Conservation (phyloP, 140 eudicot genomes). For the Oenanthe javanica region DNA sequence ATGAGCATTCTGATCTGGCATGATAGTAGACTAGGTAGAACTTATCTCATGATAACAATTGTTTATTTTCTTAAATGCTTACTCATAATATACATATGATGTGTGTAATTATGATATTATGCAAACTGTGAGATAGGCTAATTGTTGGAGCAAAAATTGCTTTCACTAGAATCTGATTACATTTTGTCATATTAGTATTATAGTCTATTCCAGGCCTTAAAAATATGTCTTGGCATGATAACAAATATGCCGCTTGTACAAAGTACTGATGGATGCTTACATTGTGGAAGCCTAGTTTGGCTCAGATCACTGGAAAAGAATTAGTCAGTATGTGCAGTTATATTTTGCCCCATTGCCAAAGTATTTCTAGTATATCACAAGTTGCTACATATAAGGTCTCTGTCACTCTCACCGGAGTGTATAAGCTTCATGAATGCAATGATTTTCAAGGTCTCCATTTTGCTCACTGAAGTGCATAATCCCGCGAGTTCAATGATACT, state of each 20-base stretch:
- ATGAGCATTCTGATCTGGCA: background rate
- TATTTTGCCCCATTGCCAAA: background rate
- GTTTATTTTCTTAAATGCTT: background rate
- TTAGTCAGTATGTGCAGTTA: background rate
- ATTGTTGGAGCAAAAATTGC: background rate
- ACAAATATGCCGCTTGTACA: background rate
- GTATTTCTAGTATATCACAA: background rate
- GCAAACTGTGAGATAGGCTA: background rate
- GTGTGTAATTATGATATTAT: background rate
- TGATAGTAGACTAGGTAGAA: background rate
- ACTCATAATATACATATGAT: background rate
- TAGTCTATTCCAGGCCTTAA: background rate
- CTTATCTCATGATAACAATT: background rate
- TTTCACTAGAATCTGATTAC: background rate
- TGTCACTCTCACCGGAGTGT: background rate
- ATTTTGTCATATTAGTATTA: background rate
- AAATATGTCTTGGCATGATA: background rate
- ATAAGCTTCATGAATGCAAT: background rate
- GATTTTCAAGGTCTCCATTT: background rate
- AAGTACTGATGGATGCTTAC: background rate
- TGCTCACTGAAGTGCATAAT: background rate
- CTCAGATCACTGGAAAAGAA: background rate
- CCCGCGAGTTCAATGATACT: too few relatives aligned
- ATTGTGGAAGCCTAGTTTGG: background rate
- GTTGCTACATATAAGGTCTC: background rate